Base-by-base conservation (phyloP, 1,284 basidiomycete species). In the Ceratobasidium sp. region DNA sequence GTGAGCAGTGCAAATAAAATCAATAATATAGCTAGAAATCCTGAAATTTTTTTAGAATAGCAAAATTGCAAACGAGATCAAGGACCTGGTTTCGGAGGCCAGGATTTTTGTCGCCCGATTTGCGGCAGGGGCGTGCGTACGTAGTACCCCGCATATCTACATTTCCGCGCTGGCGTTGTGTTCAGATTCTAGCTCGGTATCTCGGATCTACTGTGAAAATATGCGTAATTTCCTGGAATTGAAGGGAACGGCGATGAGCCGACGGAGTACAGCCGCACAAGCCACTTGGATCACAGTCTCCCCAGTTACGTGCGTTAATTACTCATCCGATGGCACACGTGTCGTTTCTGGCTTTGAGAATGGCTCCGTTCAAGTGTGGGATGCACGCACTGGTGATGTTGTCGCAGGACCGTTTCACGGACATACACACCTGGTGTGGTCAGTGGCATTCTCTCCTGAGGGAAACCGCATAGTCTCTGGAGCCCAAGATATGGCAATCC, bases 131-230 rank as follows among this genome's bases (percentile, higher is more conserved):
- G n/a, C n/a, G n/a, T n/a, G n/a, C n/a, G n/a, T n/a, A n/a, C 42
- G n/a, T 13, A 52, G 45, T 20, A 50, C 47, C 15, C 60, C 60
- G 22, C 60, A 64, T 25, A 47, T 64, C 17, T 64, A 64, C 32
- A 35, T 64, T 25, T 64, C 60, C 8, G 60, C 60, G n/a, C 47
- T 64, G 12, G 13, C 47, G 25, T 52, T 64, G 6, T 49, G 45
- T 25, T n/a, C 45, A 7, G 8, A 7, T 7, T 40, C 38, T 8
- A 40, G 38, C 38, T 17, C 17, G 8, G 38, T 40, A 8, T 40
- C 38, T n/a, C n/a, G n/a, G n/a, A n/a, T n/a, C n/a, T n/a, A n/a
- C n/a, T n/a, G n/a, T n/a, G n/a, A n/a, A n/a, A 40, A 17, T 40
- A 40, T 40, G 38, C 38, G 17, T 8, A 17, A 17, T 40, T 17